Evolutionary conservation across 1,139 yeast species (phyloP), one percentile per base, ranked within the genome.

Genomic region (Blastobotrys aristatus): DNA sequence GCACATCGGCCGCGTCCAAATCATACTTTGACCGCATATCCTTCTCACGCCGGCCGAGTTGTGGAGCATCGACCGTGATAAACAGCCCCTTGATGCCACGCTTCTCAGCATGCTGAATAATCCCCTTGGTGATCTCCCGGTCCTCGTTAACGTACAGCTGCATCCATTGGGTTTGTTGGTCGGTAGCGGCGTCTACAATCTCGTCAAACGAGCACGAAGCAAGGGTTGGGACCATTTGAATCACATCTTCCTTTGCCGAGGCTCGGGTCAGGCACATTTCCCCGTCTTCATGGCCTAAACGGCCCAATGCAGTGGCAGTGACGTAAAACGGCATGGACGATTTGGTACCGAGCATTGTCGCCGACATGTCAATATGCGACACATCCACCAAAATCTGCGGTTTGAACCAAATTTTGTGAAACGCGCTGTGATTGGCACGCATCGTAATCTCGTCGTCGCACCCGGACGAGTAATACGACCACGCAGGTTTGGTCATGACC

Each of bases 11-110:
- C n/a, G 77, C 79, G 18, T 77, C 83, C 5, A 75, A 82, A 53
- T 79, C 85, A 54, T 79, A 83, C 60, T 75, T 83, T 61, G 71
- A 74, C 61, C 76, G 71, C 66, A 74, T 74, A 57, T 80, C 80
- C 57, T 66, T 73, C 65, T 90, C 97, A 57, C 97, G 79, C 56
- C 95, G 79, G n/a, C 97, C 97, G 50, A 89, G 74, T 55, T 87
- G 88, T 3, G 97, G 97, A 0, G 97, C 96, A 69, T 90, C 97
- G 3, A 89, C 97, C 0, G 96, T 88, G 47, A 88, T 79, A 63
- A 86, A 86, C 20, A 88, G 71, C 0, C 90, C 96, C 60, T 82
- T 82, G 59, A 84, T 73, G 0, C 96, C 95, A 43, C 88, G 68
- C 41, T 68, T 60, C 64, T 84, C 95, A 1, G 94, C 95, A 57